Conservation (phyloP, 2,329 filamentous ascomycete genomes). For the Lachnellula subtilissima region DNA sequence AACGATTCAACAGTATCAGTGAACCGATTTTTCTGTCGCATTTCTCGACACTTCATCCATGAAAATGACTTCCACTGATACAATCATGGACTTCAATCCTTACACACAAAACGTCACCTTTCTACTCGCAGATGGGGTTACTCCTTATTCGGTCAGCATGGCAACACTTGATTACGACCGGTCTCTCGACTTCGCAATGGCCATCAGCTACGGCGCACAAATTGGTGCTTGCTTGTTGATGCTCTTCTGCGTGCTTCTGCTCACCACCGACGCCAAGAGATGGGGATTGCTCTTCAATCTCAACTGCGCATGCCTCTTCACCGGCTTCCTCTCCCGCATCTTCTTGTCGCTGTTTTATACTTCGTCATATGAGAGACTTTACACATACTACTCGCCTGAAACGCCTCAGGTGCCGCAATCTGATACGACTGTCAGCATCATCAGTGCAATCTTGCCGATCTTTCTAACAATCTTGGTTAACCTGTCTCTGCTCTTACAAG, state of each 20-base stretch:
- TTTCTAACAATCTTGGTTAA: constrained; percentile 52
- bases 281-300: constrained; percentile 54
- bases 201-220: constrained; percentile 55
- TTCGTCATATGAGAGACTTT: constrained; percentile 46
- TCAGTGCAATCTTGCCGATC: constrained; percentile 44
- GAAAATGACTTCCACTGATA: background rate
- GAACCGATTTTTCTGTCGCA: background rate
- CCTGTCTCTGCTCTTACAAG: constrained; percentile 56
- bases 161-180: constrained; percentile 40
- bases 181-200: constrained; percentile 42
- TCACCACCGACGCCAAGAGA: constrained; percentile 56
- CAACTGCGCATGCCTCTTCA: constrained; percentile 51
- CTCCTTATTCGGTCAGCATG: constrained; percentile 38
- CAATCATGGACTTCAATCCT: constrained; percentile 40
- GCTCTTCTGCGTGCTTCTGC: constrained; percentile 51
- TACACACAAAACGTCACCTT: constrained; percentile 49
- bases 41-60: background rate
- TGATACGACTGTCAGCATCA: constrained; percentile 43
- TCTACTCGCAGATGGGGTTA: constrained; percentile 37
- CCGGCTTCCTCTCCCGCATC: constrained; percentile 48
- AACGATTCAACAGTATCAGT: background rate
- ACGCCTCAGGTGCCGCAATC: constrained; percentile 37
- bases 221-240: constrained; percentile 55
- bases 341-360: constrained; percentile 47
- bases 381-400: constrained; percentile 45